A percentile compares a stretch with the other conserved stretches of the same genome.
Conservation (phyloP, 2,329 filamentous ascomycete genomes). For the Drechslerella dactyloides region DNA sequence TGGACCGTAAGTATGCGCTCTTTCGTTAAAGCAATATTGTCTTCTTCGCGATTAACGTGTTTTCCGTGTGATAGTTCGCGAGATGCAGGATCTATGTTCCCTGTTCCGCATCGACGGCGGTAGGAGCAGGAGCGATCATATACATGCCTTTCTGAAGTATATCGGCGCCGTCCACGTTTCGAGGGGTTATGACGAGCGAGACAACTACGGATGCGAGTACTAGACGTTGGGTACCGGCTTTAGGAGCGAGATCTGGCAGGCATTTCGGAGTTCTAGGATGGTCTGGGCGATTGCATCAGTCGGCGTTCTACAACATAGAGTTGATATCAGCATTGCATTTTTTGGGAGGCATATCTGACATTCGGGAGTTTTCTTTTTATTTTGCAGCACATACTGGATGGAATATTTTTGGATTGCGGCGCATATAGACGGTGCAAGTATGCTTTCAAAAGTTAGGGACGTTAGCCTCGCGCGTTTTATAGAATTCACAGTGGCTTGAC, state of each 20-base stretch:
- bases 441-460: background rate
- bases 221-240: background rate
- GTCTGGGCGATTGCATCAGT: background rate
- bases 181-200: conserved; percentile 34
- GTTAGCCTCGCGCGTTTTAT: background rate
- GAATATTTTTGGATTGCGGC: background rate
- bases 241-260: background rate
- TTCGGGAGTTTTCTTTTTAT: background rate
- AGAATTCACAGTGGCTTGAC: background rate
- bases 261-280: background rate
- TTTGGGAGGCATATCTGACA: conserved; percentile 1
- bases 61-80: conserved; percentile 22
- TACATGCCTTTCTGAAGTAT: conserved; percentile 34
- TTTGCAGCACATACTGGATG: conserved; percentile 1
- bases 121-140: conserved; percentile 28
- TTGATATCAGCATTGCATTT: conserved; percentile 7
- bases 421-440: conserved; percentile 1
- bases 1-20: conserved; percentile 33
- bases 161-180: conserved; percentile 36
- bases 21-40: background rate
- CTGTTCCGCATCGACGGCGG: conserved; percentile 42
- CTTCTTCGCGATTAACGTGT: background rate
- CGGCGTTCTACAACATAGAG: conserved; percentile 9
- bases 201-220: conserved; percentile 37
- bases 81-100: conserved; percentile 46